Base-by-base conservation (phyloP, 306 rosid genomes). In the Corylus americana region DNA sequence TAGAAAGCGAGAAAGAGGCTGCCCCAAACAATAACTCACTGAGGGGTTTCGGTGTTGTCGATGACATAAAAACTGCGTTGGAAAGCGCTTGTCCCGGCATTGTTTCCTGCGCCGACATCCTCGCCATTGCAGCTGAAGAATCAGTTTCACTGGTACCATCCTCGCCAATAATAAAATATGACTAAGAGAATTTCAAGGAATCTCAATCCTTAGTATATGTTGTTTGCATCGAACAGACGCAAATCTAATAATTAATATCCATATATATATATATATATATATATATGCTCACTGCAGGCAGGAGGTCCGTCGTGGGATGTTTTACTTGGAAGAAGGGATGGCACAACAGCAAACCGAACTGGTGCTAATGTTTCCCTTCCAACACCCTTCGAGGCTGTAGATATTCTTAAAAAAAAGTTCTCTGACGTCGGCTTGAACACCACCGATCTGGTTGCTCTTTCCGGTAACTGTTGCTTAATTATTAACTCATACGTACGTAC, bases 91-190 rank as follows among this genome's bases (percentile, higher is more conserved):
- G 92, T 25, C 92, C 94, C 0, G 25, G 7, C 49, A 69, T 29
- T 0, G 94, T 88, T 78, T 90, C 94, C 16, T 90, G 94, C 74
- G 93, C 91, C 39, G 91, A 87, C 76, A 82, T 90, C 69, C 88
- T 90, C 11, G 62, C 94, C 35, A 31, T 90, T 17, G 85, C 92
- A 1, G 83, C 94, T 53, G 58, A 83, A 82, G 68, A 79, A 7
- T 77, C 85, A 31, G 80, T 80, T 57, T 63, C n/a, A 70, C 73
- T 86, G 90, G 94, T 89, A 84, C 5, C 25, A 22, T 22, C 25
- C 25, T 22, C 25, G 25, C 25, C 25, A 22, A 22, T 22, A 22
- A 22, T 22, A 22, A 22, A 22, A 22, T 22, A 22, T 22, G 25
- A 22, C 25, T 22, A 22, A 22, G 25, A 22, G 25, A 22, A 22